These are phyloP conservation scores for Gossypium anomalum DNA, from an alignment of 345 rosid genomes.

Conservation along the genomic window DNA sequence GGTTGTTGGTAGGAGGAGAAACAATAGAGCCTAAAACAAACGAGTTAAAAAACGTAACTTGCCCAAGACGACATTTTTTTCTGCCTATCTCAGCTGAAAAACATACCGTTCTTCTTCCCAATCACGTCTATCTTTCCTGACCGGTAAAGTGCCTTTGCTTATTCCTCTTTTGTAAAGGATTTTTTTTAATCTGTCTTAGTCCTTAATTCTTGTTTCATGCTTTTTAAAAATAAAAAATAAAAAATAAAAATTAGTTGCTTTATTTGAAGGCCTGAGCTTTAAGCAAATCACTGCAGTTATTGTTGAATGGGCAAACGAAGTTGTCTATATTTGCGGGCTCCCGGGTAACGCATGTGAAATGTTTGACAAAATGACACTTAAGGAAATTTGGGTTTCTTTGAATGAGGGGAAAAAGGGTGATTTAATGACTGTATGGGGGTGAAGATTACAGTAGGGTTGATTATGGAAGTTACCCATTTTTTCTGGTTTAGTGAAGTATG, in stretches of 20 bases:
- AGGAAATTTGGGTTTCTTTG: conserved; percentile 6
- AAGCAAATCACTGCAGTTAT: conserved; percentile 1
- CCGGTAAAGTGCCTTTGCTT: conserved; percentile 4
- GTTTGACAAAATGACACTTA: background rate
- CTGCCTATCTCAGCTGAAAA: background rate
- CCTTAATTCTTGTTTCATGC: background rate
- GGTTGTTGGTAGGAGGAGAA: background rate
- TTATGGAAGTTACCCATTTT: background rate
- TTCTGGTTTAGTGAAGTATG: background rate
- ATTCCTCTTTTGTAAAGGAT: background rate
- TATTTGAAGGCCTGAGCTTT: background rate
- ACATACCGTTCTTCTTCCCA: background rate
- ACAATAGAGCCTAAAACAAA: background rate
- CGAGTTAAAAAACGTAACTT: background rate
- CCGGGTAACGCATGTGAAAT: background rate
- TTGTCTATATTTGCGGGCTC: background rate
- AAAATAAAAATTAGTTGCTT: background rate
- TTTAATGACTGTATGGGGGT: background rate
- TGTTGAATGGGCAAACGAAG: background rate
- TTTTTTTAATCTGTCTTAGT: background rate
- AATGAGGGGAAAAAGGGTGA: background rate
- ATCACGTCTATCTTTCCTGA: background rate
- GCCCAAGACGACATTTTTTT: background rate
- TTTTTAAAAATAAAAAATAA: background rate
- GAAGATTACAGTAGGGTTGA: background rate